Base-by-base conservation (phyloP, 768 basidiomycete species). In the Rhizopogon sp. region DNA sequence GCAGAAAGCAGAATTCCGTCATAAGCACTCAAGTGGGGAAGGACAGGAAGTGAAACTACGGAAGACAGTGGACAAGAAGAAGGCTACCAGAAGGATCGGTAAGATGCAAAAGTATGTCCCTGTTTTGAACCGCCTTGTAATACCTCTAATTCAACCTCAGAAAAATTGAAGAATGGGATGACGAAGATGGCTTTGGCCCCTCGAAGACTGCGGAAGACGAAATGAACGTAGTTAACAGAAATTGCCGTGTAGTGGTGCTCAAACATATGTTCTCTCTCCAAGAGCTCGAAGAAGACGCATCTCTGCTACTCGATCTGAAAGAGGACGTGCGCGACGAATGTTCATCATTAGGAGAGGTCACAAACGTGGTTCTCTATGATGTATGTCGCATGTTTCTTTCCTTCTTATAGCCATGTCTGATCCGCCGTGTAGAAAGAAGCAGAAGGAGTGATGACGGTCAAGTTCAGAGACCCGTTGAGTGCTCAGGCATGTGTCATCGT, bases 281-380 rank as follows among this genome's bases (percentile, higher is more conserved):
- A 62, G 90, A 94, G 60, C 79, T 98, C 1, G 87, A 91, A 33
- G 83, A 93, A 61, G 94, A 98, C 63, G 75, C 90, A 0, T 78
- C 90, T 6, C 72, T 98, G 25, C 73, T 98, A 17, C 80, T 98
- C 13, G 96, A 98, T 62, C 78, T 98, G 50, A 98, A 98, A 66
- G 93, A 97, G 64, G 96, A 98, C 61, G 94, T 98, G 16, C 82
- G 96, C 53, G 94, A 96, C 35, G 96, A 98, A 66, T 93, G 93
- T 58, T 84, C 89, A 49, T 80, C 80, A 0, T 70, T 98, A 11
- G 97, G 97, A 29, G 91, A 95, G 62, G 97, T 99, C 4, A 98
- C 97, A 0, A 98, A 93, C 61, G 90, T 98, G 1, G 85, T 93
- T 31, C 70, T 99, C 40, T 98, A 96, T 65, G 96, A 99, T 73